phyloP scores from a whole-genome alignment of 2,329 filamentous ascomycete genomes.

The Exophiala spinifera region DNA sequence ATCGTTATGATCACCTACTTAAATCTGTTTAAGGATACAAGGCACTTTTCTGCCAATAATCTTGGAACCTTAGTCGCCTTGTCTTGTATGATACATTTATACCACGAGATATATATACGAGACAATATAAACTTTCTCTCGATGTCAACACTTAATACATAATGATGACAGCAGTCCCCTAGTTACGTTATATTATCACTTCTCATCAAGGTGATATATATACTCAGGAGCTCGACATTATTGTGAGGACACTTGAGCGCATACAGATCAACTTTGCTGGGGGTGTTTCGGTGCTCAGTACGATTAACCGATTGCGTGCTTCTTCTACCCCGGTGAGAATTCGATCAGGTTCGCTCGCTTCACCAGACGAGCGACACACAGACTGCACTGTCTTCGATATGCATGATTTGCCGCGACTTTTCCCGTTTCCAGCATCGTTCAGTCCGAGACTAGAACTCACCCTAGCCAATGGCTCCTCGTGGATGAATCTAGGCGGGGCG shows the following conservation, averaged over 20 bases:
- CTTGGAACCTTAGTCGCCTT: conserved; percentile 32
- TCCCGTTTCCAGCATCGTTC: conserved; percentile 5
- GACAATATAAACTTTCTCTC: conserved; percentile 21
- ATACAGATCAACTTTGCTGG: conserved; percentile 2
- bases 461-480: too few species aligned
- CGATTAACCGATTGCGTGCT: neutral
- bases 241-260: neutral
- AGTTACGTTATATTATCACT: neutral
- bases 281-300: neutral
- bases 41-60: conserved; percentile 2
- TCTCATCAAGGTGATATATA: neutral
- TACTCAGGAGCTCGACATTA: conserved; percentile 6
- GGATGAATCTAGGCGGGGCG: too few species aligned
- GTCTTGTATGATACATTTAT: conserved; percentile 19
- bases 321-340: neutral
- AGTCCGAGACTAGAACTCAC: neutral
- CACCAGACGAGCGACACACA: too few species aligned
- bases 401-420: neutral
- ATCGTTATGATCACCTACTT: neutral
- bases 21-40: neutral
- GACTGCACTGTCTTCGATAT: neutral
- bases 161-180: conserved; percentile 12
- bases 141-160: conserved; percentile 19
- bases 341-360: neutral
- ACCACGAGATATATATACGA: conserved; percentile 16